Evolutionary conservation across 495 filamentous ascomycete species (phyloP).

Genomic region (Xylaria acuta): DNA sequence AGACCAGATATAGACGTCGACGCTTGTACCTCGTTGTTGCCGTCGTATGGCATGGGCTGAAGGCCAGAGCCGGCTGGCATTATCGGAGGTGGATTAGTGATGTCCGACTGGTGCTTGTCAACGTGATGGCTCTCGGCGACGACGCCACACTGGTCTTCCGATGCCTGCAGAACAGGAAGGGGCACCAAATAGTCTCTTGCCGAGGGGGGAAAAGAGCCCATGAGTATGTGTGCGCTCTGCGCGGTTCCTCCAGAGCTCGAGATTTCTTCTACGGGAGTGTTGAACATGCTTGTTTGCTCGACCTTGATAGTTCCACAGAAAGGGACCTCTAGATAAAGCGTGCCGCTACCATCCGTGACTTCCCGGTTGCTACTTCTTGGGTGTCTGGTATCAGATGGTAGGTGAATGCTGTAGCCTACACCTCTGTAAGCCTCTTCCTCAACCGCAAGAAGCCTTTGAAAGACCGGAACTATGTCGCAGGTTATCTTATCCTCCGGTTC

Average conservation of each 20-base stretch:
- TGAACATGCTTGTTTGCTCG: not conserved
- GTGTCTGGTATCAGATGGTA: not conserved
- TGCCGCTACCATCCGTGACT: slow-evolving; percentile 9
- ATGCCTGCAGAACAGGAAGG: not conserved
- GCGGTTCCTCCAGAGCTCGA: not conserved
- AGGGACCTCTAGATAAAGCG: slow-evolving; percentile 26
- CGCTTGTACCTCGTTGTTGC: not conserved
- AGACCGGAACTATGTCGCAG: slow-evolving; percentile 8
- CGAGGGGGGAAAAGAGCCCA: not conserved
- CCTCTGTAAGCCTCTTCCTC: slow-evolving; percentile 34
- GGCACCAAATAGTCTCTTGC: not conserved
- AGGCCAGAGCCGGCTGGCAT: not conserved
- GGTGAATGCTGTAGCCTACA: not conserved
- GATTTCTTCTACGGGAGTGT: not conserved
- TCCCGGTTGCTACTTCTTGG: not conserved
- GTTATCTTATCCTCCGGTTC: not conserved
- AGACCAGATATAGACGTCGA: not conserved
- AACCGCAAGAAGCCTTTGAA: slow-evolving; percentile 30
- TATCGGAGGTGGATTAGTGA: not conserved
- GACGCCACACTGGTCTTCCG: not conserved
- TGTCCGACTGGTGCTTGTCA: not conserved
- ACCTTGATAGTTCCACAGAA: slow-evolving; percentile 31
- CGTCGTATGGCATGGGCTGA: not conserved
- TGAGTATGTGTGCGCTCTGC: not conserved
- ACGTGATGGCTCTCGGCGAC: not conserved